phyloP scores from a whole-genome alignment of 2,329 filamentous ascomycete species.

The Phialocephala subalpina region DNA sequence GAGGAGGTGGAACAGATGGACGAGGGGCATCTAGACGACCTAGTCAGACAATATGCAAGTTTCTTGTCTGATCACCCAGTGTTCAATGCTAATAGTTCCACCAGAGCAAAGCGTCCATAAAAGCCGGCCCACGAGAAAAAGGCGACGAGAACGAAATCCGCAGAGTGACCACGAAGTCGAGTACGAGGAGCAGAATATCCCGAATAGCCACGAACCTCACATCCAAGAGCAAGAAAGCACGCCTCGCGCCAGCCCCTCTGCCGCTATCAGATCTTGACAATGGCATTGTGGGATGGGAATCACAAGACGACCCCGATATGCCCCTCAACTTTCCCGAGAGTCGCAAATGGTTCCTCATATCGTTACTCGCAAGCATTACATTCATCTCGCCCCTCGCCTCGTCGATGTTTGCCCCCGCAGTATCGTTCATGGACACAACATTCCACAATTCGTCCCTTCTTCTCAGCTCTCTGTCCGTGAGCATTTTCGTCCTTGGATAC shows the following conservation, averaged over 20 bases:
- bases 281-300: slow-evolving; percentile 67
- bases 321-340: slow-evolving; percentile 59
- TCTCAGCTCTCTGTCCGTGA: slow-evolving; percentile 36
- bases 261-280: slow-evolving; percentile 59
- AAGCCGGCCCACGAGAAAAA: slow-evolving; percentile 25
- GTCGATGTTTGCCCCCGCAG: slow-evolving; percentile 54
- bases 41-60: slow-evolving; percentile 35
- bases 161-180: slow-evolving; percentile 29
- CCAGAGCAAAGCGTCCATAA: slow-evolving; percentile 34
- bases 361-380: slow-evolving; percentile 45
- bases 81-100: background rate
- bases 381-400: slow-evolving; percentile 46
- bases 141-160: slow-evolving; percentile 27
- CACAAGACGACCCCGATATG: slow-evolving; percentile 63
- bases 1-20: slow-evolving; percentile 42
- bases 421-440: slow-evolving; percentile 39
- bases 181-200: slow-evolving; percentile 37
- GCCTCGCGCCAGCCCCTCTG: slow-evolving; percentile 33
- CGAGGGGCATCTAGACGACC: slow-evolving; percentile 37
- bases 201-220: slow-evolving; percentile 37
- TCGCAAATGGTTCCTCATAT: slow-evolving; percentile 42
- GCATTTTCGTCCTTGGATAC: slow-evolving; percentile 67
- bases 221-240: slow-evolving; percentile 36
- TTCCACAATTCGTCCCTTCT: slow-evolving; percentile 37
- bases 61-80: background rate